Percentiles rank a stretch among this genome's conserved stretches.
These are phyloP conservation scores for Cercospora sp. DNA, from an alignment of 2,329 filamentous ascomycete genomes.

Conservation along the genomic window DNA sequence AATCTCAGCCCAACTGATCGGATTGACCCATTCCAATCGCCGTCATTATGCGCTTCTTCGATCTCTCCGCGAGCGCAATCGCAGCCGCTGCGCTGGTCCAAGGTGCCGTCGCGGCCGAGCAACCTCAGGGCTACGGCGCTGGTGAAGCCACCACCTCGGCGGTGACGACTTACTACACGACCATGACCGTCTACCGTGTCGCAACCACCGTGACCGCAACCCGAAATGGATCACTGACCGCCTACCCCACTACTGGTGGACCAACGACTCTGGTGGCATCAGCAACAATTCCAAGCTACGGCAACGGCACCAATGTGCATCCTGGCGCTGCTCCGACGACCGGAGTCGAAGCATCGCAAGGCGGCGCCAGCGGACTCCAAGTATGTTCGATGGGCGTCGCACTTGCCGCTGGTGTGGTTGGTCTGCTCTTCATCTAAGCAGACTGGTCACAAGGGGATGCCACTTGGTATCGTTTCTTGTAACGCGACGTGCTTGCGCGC, in stretches of 20 bases:
- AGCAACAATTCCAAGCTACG: conserved; percentile 13
- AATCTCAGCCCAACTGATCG: conserved; percentile 11
- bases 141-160: conserved; percentile 19
- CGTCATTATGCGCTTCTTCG: conserved; percentile 32
- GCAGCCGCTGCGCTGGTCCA: conserved; percentile 22
- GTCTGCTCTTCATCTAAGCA: conserved; percentile 21
- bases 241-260: neutral
- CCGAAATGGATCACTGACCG: conserved; percentile 22
- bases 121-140: conserved; percentile 15
- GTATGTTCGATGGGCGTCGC: conserved; percentile 24
- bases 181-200: conserved; percentile 33
- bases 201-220: conserved; percentile 33
- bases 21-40: conserved; percentile 18
- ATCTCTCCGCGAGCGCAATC: conserved; percentile 24
- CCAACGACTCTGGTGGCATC: neutral
- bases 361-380: conserved; percentile 24
- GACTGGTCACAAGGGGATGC: neutral
- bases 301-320: conserved; percentile 22
- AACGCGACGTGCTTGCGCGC: conserved; percentile 9
- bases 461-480: conserved; percentile 17
- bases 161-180: conserved; percentile 31
- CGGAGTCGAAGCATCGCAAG: conserved; percentile 16
- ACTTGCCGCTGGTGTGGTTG: conserved; percentile 25
- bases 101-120: conserved; percentile 17
- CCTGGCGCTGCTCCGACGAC: conserved; percentile 17